A percentile compares a stretch with the other conserved stretches of the same genome.
These are phyloP conservation scores for Termitomyces sp. DNA, from an alignment of 768 basidiomycete species.

Conservation along the genomic window DNA sequence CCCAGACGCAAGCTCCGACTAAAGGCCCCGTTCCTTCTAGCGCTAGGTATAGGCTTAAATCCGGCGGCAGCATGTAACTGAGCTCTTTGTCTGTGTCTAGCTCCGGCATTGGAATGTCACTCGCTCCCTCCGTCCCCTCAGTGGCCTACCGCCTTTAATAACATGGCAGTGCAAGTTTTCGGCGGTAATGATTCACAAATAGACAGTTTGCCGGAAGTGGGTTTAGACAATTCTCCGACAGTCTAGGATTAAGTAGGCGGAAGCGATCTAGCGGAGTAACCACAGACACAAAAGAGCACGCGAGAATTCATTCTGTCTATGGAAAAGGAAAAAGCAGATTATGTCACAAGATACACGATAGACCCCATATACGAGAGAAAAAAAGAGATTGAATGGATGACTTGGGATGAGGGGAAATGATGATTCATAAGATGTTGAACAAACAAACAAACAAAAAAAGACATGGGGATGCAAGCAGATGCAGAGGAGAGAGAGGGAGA, in stretches of 20 bases:
- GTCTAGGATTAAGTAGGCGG: slow-evolving; percentile 1
- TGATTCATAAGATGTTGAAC: slow-evolving; percentile 3
- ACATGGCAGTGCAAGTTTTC: slow-evolving; percentile 53
- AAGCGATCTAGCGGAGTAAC: slow-evolving; percentile 5
- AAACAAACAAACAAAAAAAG: slow-evolving; percentile 7
- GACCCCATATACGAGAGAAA: slow-evolving; percentile 6
- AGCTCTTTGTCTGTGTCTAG: slow-evolving; percentile 24
- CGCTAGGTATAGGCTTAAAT: slow-evolving; percentile 33
- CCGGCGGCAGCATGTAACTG: background rate
- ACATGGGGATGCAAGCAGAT: slow-evolving; percentile 16
- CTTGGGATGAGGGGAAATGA: background rate
- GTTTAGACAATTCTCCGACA: background rate
- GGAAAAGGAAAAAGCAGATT: background rate
- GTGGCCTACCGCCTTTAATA: slow-evolving; percentile 66
- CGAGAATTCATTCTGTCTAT: slow-evolving; percentile 5
- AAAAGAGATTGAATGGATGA: slow-evolving; percentile 2
- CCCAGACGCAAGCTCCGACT: slow-evolving; percentile 43
- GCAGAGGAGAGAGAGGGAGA: slow-evolving; percentile 16
- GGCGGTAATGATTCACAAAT: background rate
- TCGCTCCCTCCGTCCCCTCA: slow-evolving; percentile 43
- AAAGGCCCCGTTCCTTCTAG: slow-evolving; percentile 47
- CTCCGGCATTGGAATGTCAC: slow-evolving; percentile 39
- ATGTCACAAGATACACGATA: slow-evolving; percentile 9
- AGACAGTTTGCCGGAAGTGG: slow-evolving; percentile 4
- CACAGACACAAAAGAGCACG: background rate